phyloP scores from a whole-genome alignment of 2,329 filamentous ascomycete genomes.

The Fusarium scirpi region DNA sequence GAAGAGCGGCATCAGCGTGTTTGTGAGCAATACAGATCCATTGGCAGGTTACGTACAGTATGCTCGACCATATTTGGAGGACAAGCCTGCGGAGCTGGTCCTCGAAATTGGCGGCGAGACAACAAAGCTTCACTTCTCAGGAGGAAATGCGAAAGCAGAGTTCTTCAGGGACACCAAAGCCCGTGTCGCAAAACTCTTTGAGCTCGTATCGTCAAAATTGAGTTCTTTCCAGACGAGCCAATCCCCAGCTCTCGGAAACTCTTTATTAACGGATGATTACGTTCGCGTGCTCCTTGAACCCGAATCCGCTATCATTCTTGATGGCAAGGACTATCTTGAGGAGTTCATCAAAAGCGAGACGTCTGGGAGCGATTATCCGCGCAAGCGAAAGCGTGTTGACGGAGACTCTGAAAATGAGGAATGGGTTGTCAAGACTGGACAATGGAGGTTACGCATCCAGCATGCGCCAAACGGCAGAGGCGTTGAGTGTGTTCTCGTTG shows the following conservation, averaged over 20 bases:
- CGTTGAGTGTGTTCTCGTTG: slow-evolving; percentile 78
- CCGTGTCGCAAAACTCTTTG: slow-evolving; percentile 78
- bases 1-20: slow-evolving; percentile 82
- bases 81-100: slow-evolving; percentile 77
- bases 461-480: slow-evolving; percentile 61
- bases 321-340: slow-evolving; percentile 62
- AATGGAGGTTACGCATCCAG: slow-evolving; percentile 79
- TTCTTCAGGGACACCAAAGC: slow-evolving; percentile 79
- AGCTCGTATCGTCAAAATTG: slow-evolving; percentile 85
- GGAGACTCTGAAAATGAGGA: slow-evolving; percentile 52
- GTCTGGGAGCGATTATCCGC: slow-evolving; percentile 50
- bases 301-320: slow-evolving; percentile 69
- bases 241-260: slow-evolving; percentile 75
- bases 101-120: slow-evolving; percentile 81
- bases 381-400: slow-evolving; percentile 62
- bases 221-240: slow-evolving; percentile 71
- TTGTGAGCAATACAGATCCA: slow-evolving; percentile 52
- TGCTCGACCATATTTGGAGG: slow-evolving; percentile 86
- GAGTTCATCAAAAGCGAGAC: slow-evolving; percentile 48
- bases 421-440: slow-evolving; percentile 76
- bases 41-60: slow-evolving; percentile 75
- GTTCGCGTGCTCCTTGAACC: slow-evolving; percentile 73
- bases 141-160: slow-evolving; percentile 65
- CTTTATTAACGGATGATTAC: slow-evolving; percentile 75
- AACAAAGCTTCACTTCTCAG: slow-evolving; percentile 66